Evolutionary conservation across 257 asterid genomes (phyloP), one percentile per base, ranked within the genome.

Genomic region (Parsonsia alboflavescens): DNA sequence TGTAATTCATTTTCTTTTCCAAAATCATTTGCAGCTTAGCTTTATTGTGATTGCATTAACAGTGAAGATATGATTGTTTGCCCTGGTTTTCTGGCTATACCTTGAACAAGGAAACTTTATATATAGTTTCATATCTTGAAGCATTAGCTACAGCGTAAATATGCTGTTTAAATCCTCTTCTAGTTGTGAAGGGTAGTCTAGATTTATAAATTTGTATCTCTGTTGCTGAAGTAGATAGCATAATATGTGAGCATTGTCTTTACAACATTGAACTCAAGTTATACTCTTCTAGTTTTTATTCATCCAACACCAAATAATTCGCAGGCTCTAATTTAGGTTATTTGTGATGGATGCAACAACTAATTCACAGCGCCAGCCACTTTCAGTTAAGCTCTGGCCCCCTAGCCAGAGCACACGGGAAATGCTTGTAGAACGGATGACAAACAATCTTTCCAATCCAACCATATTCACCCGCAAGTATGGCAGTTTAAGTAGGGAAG

Each of bases 301-400:
- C 41, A 24, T 22, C 21, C 36, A 52, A 36, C 7, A 6, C 54
- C 39, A 61, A 48, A 46, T 68, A 62, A 70, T 10, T 22, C 76
- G 68, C 52, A 50, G 48, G 50, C 17, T 71, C 53, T 70, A 77
- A 50, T 73, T 54, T 66, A 77, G 82, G 57, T 80, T 52, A 28
- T 64, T 70, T 73, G 74, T 64, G 62, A 92, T 94, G 99, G 97
- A 94, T 78, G 77, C 88, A 44, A 78, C 82, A 80, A 33, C 80
- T 66, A 86, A 78, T 75, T 88, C 86, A 24, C 92, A 90, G 73
- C 91, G 82, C 68, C 87, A 84, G 21, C 87, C 90, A 46, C 79
- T 85, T 76, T 86, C 92, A 49, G 89, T 94, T 61, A 94, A 94
- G 80, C 93, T 94, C 72, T 94, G 99, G 99, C 99, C 99, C 42